Evolutionary conservation across 2,329 filamentous ascomycete species (phyloP), one percentile per base, ranked within the genome.

Genomic region (Pseudogymnoascus sp.): DNA sequence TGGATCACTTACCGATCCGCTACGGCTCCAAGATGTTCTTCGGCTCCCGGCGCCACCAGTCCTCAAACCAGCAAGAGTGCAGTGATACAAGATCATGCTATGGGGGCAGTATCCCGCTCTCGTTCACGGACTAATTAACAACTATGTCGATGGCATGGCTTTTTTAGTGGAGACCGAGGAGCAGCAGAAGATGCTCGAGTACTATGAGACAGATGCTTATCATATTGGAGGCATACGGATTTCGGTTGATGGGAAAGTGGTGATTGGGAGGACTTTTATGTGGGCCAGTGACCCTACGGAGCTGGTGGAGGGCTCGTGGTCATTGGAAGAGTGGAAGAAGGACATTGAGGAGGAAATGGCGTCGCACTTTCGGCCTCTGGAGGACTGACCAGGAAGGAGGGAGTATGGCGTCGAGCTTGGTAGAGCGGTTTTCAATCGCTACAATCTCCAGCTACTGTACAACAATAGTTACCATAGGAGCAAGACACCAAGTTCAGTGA

Each of bases 61-160:
- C 31, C 65, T 68, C 38, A 63, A 63, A 65, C 38, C 64, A 65
- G 66, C 64, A n/a, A 66, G 64, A 50, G 64, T 67, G 26, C 43
- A 40, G 43, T 46, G 50, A 43, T 65, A 65, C 63, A 66, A 64
- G 61, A 66, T 67, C 62, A 67, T 66, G 61, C 60, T 65, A 35
- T 68, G 65, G 64, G 65, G 65, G 0, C 63, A 68, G 65, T 64
- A 67, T 61, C 65, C 65, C 62, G 64, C 63, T 63, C 63, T 68
- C 14, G 65, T 66, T 16, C 4, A 59, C 37, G 60, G 61, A 40
- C 33, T 59, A 61, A 53, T 8, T 61, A 37, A 63, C 61, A 62
- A 46, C 24, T 63, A 65, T 41, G 62, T 65, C 50, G 62, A 65
- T 63, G 65, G 66, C 35, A 63, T 63, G 62, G 16, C 62, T 38